Evolutionary conservation across 352 stramenopile genomes (phyloP), one percentile per base, ranked within the genome.

Genomic region (Pythium insidiosum): DNA sequence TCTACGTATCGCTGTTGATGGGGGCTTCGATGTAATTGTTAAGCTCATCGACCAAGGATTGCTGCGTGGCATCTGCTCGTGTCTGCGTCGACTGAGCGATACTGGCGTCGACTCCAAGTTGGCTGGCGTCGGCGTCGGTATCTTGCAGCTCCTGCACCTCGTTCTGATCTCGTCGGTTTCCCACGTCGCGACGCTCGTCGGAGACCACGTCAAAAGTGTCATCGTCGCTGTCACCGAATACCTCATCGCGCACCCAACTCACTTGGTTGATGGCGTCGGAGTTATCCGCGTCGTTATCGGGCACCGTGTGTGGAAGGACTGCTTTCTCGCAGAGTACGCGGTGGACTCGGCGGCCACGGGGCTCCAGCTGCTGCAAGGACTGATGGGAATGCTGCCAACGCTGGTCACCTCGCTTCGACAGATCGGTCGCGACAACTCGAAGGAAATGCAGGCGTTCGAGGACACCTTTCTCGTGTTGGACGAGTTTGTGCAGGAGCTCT

Each of bases 281-380:
- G 83, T 89, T 29, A 69, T 87, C n/a, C 72, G 77, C n/a, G 56
- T 89, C n/a, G 67, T 89, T 7, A 82, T 86, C 29, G 49, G 55
- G 4, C 61, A 86, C 43, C 58, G 60, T 15, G 50, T 57, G 16
- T 89, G 73, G 77, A 87, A 84, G 36, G 66, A 76, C n/a, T 86
- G 66, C 15, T 89, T 89, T 47, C 61, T 87, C 23, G 58, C 67
- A 12, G 58, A 82, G 23, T 86, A 84, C 51, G 66, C 68, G 1
- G 63, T 84, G 3, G 68, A 89, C 24, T 84, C 77, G 5, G 69
- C 62, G 4, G 65, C 67, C 1, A 77, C 67, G 7, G 73, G 77
- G 6, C 53, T 83, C 0, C 73, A 81, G 31, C 87, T 89, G 31
- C 53, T 89, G 23, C 69, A 83, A 44, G 63, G 65, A 3, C 58